Conservation (phyloP, 1,284 basidiomycete species). For the Phellopilus nigrolimitatus region DNA sequence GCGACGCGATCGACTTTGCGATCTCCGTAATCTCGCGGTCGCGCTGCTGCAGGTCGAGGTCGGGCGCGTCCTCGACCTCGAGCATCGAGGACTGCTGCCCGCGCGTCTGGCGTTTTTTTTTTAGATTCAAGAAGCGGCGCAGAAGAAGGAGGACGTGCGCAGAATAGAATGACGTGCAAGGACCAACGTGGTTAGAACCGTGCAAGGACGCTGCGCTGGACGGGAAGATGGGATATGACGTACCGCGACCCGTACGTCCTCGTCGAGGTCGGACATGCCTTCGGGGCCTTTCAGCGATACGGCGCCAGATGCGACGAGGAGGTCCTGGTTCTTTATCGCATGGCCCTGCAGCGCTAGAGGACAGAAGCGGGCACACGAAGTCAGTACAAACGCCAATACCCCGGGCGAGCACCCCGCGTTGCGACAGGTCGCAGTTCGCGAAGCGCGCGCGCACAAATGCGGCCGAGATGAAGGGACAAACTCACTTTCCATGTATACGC, state of each 20-base stretch:
- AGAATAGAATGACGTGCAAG: too few relatives aligned
- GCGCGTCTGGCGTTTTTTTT: too few relatives aligned
- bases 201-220: too few relatives aligned
- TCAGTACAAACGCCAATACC: too few relatives aligned
- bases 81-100: constrained; percentile 1
- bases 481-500: constrained; percentile 96
- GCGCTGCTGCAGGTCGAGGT: constrained; percentile 55
- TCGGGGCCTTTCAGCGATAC: constrained; percentile 79
- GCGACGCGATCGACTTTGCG: constrained; percentile 84
- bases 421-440: too few relatives aligned
- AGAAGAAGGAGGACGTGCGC: background rate
- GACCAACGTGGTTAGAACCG: too few relatives aligned
- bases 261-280: constrained; percentile 75
- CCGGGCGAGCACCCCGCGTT: too few relatives aligned
- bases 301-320: constrained; percentile 80
- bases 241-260: constrained; percentile 72
- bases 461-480: constrained; percentile 26
- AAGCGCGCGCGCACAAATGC: too few relatives aligned
- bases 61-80: background rate
- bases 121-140: background rate
- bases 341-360: constrained; percentile 83
- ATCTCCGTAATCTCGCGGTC: constrained; percentile 86
- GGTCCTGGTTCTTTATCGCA: constrained; percentile 90
- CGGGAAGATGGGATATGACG: constrained; percentile 21
- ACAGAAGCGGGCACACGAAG: background rate